These are phyloP conservation scores for Peronospora belbahrii DNA, from an alignment of 352 stramenopile genomes.

Conservation along the genomic window DNA sequence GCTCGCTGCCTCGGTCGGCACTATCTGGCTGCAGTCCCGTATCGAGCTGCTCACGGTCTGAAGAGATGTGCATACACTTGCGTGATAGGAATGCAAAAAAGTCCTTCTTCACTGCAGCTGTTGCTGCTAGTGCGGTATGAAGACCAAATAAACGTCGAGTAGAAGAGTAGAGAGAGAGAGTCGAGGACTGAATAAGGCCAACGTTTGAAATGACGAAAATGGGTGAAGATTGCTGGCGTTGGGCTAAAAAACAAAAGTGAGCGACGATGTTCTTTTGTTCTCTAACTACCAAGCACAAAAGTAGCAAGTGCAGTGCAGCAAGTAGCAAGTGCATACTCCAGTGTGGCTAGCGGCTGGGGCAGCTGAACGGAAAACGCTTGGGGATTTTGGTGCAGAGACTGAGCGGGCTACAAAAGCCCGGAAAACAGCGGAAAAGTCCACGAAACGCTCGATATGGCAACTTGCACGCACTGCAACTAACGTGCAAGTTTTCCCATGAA, in stretches of 20 bases:
- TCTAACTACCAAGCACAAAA: conserved; percentile 27
- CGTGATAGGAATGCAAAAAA: neutral
- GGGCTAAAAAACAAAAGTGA: conserved; percentile 28
- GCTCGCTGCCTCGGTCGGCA: conserved; percentile 23
- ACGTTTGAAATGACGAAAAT: conserved; percentile 8
- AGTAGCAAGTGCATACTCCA: conserved; percentile 29
- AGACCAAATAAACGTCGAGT: no score
- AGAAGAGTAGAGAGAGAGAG: conserved; percentile 5
- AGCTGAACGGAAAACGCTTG: conserved; percentile 29
- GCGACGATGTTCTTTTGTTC: conserved; percentile 9
- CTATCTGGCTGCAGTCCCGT: conserved; percentile 24
- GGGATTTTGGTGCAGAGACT: conserved; percentile 31
- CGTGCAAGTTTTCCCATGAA: neutral
- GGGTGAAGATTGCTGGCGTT: conserved; percentile 14
- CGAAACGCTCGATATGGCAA: conserved; percentile 17
- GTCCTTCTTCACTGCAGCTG: conserved; percentile 10
- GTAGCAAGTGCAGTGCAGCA: conserved; percentile 38
- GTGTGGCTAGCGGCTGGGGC: conserved; percentile 22
- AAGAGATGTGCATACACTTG: conserved; percentile 24
- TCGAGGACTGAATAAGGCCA: conserved; percentile 3
- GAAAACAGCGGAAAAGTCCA: conserved; percentile 10
- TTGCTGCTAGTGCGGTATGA: neutral
- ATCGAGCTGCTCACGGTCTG: conserved; percentile 24
- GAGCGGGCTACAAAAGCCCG: conserved; percentile 13
- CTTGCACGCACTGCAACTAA: conserved; percentile 5